Percentiles rank a stretch among this genome's conserved stretches.
phyloP scores from a whole-genome alignment of 768 basidiomycete genomes.

The Rhodosporidiobolus odoratus region DNA sequence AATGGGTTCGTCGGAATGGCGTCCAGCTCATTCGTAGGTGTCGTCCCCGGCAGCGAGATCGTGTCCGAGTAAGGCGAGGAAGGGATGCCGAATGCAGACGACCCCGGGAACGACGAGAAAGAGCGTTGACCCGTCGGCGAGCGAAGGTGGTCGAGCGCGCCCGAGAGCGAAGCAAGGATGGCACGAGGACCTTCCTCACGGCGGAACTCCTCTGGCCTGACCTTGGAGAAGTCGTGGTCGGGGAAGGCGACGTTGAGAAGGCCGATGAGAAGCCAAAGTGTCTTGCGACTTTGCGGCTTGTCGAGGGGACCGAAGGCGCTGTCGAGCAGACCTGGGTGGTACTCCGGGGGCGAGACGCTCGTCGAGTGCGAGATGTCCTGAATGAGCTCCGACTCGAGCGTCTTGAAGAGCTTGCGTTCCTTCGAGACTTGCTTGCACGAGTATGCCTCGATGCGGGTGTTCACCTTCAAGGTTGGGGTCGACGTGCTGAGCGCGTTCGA shows the following conservation, averaged over 20 bases:
- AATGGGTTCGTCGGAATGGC: conserved; percentile 79
- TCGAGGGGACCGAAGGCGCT: conserved; percentile 85
- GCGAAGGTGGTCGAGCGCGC: conserved; percentile 65
- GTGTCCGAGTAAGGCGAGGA: conserved; percentile 39
- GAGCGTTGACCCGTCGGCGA: conserved; percentile 51
- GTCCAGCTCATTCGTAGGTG: conserved; percentile 38
- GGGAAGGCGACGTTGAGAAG: conserved; percentile 96
- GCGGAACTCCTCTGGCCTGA: conserved; percentile 81
- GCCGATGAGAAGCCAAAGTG: conserved; percentile 89
- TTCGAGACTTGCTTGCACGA: conserved; percentile 95
- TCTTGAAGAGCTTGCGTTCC: conserved; percentile 92
- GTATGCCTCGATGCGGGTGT: conserved; percentile 72
- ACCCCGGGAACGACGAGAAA: conserved; percentile 79
- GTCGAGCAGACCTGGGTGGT: conserved; percentile 62
- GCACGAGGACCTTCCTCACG: conserved; percentile 60
- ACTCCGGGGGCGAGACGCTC: conserved; percentile 67
- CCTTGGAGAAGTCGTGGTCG: conserved; percentile 92
- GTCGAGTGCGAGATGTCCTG: conserved; percentile 61
- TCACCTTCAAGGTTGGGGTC: conserved; percentile 32
- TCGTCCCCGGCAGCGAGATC: conserved; percentile 31
- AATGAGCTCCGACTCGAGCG: conserved; percentile 80
- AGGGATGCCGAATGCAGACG: conserved; percentile 54
- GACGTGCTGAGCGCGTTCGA: conserved; percentile 39
- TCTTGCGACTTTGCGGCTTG: conserved; percentile 76
- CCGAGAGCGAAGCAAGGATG: conserved; percentile 78